Evolutionary conservation across 1,284 basidiomycete genomes (phyloP).

Genomic region (Athelia sp.): DNA sequence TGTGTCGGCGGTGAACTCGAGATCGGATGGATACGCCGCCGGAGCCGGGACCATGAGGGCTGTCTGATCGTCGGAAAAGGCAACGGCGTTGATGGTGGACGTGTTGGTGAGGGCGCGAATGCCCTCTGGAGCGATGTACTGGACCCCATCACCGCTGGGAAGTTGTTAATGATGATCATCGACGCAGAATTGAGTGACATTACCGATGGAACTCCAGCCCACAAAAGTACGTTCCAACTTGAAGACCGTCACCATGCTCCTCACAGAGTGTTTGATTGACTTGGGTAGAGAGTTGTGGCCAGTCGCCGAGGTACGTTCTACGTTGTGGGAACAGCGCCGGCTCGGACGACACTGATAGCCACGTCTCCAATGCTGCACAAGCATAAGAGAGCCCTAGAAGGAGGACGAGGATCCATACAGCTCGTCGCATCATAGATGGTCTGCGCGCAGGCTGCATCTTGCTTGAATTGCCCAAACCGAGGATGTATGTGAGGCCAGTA

Average conservation of each 20-base stretch:
- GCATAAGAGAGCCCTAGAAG: background rate
- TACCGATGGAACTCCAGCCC: background rate
- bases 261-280: constrained; percentile 1
- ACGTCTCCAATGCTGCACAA: background rate
- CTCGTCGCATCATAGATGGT: background rate
- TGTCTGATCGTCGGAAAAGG: background rate
- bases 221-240: background rate
- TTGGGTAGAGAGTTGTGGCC: background rate
- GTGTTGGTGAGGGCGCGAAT: background rate
- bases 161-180: background rate
- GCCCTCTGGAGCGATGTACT: background rate
- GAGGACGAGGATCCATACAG: background rate
- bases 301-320: background rate
- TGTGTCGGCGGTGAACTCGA: background rate
- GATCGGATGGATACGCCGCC: background rate
- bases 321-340: background rate
- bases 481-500: background rate
- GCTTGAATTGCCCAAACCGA: background rate
- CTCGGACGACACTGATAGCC: background rate
- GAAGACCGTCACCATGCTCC: background rate
- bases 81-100: background rate
- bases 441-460: background rate
- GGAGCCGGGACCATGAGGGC: background rate
- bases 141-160: background rate
- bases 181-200: background rate